Evolutionary conservation across 192 early-diverging fungal species (phyloP).

Genomic region (Dispira simplex): DNA sequence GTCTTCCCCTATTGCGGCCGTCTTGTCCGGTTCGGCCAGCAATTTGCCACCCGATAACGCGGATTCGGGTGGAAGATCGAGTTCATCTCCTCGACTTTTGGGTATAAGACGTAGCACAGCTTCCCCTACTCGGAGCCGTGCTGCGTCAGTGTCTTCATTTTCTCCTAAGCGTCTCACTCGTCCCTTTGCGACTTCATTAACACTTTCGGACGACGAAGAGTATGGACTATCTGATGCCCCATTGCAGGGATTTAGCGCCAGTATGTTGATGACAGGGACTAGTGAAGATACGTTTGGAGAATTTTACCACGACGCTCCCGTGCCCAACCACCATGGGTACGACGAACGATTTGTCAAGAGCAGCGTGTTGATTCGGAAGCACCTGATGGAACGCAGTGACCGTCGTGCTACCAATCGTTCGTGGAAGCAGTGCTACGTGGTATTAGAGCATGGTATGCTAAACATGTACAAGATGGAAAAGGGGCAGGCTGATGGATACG

Average conservation of each 20-base stretch:
- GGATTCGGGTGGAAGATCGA: background rate
- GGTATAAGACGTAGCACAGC: background rate
- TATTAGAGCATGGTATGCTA: slow-evolving; percentile 61
- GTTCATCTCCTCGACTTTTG: background rate
- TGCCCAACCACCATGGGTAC: slow-evolving; percentile 9
- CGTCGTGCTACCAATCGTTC: slow-evolving; percentile 69
- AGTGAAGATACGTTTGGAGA: background rate
- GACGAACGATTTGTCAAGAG: slow-evolving; percentile 30
- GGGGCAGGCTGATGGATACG: slow-evolving; percentile 22
- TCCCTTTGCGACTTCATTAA: background rate
- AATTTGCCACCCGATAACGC: background rate
- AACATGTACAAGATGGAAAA: slow-evolving; percentile 64
- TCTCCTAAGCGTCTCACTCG: background rate
- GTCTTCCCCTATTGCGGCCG: slow-evolving; percentile 7
- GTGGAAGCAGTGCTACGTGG: slow-evolving; percentile 72
- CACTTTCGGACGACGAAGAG: slow-evolving; percentile 5
- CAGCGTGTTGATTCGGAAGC: slow-evolving; percentile 79
- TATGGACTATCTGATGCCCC: background rate
- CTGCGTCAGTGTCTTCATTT: slow-evolving; percentile 3
- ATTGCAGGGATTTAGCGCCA: background rate
- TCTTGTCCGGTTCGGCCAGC: background rate
- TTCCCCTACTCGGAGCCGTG: slow-evolving; percentile 6
- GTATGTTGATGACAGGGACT: background rate
- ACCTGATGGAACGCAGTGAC: slow-evolving; percentile 54
- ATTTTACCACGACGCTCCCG: background rate